A percentile compares a stretch with the other conserved stretches of the same genome.
Evolutionary conservation across 495 filamentous ascomycete species (phyloP).

Genomic region (Aspergillus bertholletiae): DNA sequence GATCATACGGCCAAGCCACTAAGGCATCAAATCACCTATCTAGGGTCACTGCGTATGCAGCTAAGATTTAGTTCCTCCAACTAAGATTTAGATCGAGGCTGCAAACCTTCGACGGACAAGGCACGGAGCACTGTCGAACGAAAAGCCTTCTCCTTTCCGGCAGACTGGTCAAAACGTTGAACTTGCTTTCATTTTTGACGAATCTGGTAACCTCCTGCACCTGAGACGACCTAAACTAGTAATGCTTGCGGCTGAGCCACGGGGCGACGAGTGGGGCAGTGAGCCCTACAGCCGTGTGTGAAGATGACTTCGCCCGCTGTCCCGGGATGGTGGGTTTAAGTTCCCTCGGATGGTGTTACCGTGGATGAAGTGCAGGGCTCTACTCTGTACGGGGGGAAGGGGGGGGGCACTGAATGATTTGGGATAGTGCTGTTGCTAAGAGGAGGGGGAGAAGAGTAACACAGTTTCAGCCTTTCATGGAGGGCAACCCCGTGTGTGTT

Average conservation of each 20-base stretch:
- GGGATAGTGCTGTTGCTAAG: background rate
- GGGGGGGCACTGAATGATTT: background rate
- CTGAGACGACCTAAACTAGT: background rate
- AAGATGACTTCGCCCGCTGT: background rate
- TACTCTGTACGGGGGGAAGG: too few relatives aligned
- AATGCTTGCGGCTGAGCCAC: background rate
- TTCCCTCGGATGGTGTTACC: background rate
- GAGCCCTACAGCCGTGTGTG: background rate
- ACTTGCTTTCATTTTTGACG: background rate
- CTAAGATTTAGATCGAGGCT: background rate
- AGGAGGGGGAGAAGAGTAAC: background rate
- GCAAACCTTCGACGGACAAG: background rate
- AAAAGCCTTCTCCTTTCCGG: background rate
- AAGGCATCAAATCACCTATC: background rate
- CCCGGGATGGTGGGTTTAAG: background rate
- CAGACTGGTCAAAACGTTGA: background rate
- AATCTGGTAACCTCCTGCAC: background rate
- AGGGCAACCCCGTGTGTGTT: background rate
- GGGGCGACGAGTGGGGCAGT: background rate
- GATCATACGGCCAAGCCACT: background rate
- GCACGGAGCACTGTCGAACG: background rate
- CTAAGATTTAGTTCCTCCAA: background rate
- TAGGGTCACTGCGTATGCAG: background rate
- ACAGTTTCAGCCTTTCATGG: constrained; percentile 5
- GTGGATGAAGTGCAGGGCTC: background rate